phyloP scores from a whole-genome alignment of 768 basidiomycete species.

The Serendipita vermifera region DNA sequence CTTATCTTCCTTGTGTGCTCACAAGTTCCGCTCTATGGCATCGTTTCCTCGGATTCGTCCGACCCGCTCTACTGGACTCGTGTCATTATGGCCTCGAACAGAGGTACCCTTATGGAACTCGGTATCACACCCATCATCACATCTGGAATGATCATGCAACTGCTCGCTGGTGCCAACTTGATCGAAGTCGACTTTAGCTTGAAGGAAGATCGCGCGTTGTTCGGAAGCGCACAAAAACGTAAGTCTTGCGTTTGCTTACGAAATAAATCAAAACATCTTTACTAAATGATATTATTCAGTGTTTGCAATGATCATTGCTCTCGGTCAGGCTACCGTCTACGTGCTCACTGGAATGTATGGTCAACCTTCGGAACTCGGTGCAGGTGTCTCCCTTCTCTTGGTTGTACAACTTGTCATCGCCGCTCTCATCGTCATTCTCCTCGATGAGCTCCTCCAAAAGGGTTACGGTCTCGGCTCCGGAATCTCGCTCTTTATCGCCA shows the following conservation, averaged over 20 bases:
- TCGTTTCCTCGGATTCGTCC: constrained; percentile 98
- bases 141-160: constrained; percentile 99
- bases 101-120: constrained; percentile 98
- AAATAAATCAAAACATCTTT: neutral
- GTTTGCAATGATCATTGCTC: constrained; percentile 90
- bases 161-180: constrained; percentile 91
- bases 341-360: constrained; percentile 96
- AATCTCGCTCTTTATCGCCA: constrained; percentile 97
- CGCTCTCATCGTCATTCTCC: constrained; percentile 90
- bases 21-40: constrained; percentile 96
- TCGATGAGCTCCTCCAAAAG: constrained; percentile 97
- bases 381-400: constrained; percentile 91
- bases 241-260: constrained; percentile 24
- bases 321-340: constrained; percentile 95
- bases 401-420: constrained; percentile 93
- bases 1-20: constrained; percentile 99
- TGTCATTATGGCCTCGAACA: constrained; percentile 96
- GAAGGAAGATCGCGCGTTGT: constrained; percentile 93
- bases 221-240: constrained; percentile 96
- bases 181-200: constrained; percentile 95
- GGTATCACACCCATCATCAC: constrained; percentile 97
- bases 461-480: constrained; percentile 98
- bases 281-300: constrained; percentile 35
- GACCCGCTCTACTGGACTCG: constrained; percentile 99
- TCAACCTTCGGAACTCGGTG: constrained; percentile 81